Evolutionary conservation across 371 early-diverging fungal genomes (phyloP).

Genomic region (Mucor lusitanicus): DNA sequence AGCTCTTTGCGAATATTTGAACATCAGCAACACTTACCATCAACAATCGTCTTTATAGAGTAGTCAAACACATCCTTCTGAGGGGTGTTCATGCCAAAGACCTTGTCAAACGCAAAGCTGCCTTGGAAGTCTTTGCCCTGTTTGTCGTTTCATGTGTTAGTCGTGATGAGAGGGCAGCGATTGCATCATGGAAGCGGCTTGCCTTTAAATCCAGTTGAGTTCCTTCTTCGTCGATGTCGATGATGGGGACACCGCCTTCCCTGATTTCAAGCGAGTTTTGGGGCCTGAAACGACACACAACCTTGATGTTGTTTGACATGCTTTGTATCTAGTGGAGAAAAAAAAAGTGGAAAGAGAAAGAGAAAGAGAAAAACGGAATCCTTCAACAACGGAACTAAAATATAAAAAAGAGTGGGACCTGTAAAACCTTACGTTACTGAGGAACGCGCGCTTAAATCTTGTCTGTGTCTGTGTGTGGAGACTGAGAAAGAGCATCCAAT

Average conservation of each 20-base stretch:
- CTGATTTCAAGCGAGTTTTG: slow-evolving; percentile 89
- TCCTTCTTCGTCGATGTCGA: slow-evolving; percentile 82
- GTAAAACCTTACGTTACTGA: no score
- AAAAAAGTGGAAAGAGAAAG: neutral
- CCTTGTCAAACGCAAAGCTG: slow-evolving; percentile 86
- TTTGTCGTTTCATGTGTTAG: neutral
- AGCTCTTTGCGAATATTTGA: neutral
- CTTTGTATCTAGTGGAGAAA: neutral
- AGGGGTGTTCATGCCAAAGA: slow-evolving; percentile 81
- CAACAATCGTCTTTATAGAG: slow-evolving; percentile 87
- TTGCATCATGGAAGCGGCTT: neutral
- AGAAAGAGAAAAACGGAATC: neutral
- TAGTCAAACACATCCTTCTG: slow-evolving; percentile 90
- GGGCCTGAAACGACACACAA: slow-evolving; percentile 96
- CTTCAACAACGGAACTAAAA: no score
- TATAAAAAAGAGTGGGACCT: no score
- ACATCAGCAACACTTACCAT: slow-evolving; percentile 60
- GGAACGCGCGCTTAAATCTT: neutral
- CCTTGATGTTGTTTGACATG: slow-evolving; percentile 88
- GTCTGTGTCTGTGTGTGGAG: neutral
- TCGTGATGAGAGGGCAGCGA: neutral
- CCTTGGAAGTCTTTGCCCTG: slow-evolving; percentile 81
- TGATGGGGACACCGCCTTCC: slow-evolving; percentile 87
- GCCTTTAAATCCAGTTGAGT: slow-evolving; percentile 76
- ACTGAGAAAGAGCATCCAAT: neutral